Conservation (phyloP, 192 early-diverging fungal genomes). For the Lunasporangiospora selenospora region DNA sequence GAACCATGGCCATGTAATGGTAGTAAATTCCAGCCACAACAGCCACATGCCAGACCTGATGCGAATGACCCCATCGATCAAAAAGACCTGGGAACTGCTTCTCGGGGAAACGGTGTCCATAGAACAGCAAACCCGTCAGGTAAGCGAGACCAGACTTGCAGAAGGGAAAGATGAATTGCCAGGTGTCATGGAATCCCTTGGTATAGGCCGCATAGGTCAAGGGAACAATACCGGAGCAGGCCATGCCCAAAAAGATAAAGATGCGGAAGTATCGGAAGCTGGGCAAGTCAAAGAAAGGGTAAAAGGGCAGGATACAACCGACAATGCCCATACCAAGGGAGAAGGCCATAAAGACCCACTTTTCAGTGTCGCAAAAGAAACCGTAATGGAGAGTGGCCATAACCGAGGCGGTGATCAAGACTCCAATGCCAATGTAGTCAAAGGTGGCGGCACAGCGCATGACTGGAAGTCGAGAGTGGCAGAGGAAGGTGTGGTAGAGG, state of each 20-base stretch:
- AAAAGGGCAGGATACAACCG: slow-evolving; percentile 58
- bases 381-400: slow-evolving; percentile 63
- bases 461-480: slow-evolving; percentile 55
- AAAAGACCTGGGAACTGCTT: slow-evolving; percentile 65
- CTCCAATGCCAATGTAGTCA: slow-evolving; percentile 70
- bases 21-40: slow-evolving; percentile 69
- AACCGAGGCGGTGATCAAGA: slow-evolving; percentile 66
- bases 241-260: slow-evolving; percentile 61
- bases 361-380: slow-evolving; percentile 60
- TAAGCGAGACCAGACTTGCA: slow-evolving; percentile 60
- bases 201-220: slow-evolving; percentile 53
- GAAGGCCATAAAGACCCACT: slow-evolving; percentile 57
- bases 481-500: slow-evolving; percentile 68
- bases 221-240: slow-evolving; percentile 56
- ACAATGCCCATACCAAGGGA: slow-evolving; percentile 50
- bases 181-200: slow-evolving; percentile 51
- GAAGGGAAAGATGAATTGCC: slow-evolving; percentile 56
- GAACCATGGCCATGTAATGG: slow-evolving; percentile 64
- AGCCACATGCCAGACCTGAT: slow-evolving; percentile 69
- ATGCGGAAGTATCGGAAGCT: slow-evolving; percentile 61
- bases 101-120: slow-evolving; percentile 69
- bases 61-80: slow-evolving; percentile 65
- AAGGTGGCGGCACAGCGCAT: slow-evolving; percentile 65
- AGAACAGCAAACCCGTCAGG: slow-evolving; percentile 63
- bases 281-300: slow-evolving; percentile 62